Evolutionary conservation across 441 rosid genomes (phyloP), one percentile per base, ranked within the genome.

Genomic region (Euphorbia celastroides): DNA sequence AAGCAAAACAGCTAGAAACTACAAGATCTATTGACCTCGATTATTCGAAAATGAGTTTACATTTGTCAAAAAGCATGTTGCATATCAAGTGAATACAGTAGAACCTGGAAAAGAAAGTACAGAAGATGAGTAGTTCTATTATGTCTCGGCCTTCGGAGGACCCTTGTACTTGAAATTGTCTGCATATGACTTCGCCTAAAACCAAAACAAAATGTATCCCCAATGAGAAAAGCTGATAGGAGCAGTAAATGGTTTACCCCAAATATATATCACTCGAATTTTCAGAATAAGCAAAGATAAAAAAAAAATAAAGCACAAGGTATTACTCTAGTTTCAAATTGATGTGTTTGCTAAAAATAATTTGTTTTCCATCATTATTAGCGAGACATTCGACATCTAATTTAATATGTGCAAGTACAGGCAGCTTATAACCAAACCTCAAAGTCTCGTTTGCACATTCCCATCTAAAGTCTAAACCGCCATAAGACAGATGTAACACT

Each of bases 141-240:
- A 83, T 25, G 74, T 72, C 66, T 83, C 77, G 20, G 84, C 41
- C 73, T 82, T 80, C 7, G 89, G 84, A 9, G 66, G 78, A 81
- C 96, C 98, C 81, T 86, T 93, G 85, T 88, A 92, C 72, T 89
- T 89, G 88, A 92, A 92, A 88, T 92, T 92, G 70, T 92, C 97
- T 0, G 97, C 88, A 81, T 89, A 92, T 17, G 96, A 63, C 79
- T 87, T 92, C 6, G 73, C 82, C 96, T 93, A 88, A 72, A 78
- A 63, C 14, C 44, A 59, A 5, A 42, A 66, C 51, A 57, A 65
- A 48, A 42, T 51, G 8, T 19, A 41, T 28, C 50, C 38, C 63
- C 36, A 60, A 55, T 20, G 28, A 22, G 59, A 56, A 63, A 58
- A 76, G 50, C 55, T 41, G 20, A 25, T 5, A 25, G 6, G 8